phyloP scores from a whole-genome alignment of 257 asterid genomes.

The Jacaranda copaia region DNA sequence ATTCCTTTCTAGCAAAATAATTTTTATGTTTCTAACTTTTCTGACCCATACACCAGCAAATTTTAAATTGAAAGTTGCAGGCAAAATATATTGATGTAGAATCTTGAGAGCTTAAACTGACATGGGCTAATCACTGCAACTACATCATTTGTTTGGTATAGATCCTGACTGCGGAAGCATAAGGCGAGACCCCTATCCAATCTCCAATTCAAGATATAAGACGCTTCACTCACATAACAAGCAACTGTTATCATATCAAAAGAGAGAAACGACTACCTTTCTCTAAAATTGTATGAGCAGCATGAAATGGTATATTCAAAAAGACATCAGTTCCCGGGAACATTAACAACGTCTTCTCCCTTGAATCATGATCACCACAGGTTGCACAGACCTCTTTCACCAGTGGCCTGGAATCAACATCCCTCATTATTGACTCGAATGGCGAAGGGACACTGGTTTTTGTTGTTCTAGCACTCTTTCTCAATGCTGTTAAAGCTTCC shows the following conservation, averaged over 20 bases:
- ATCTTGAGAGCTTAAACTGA: neutral
- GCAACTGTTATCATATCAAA: neutral
- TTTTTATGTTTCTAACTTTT: constrained; percentile 1
- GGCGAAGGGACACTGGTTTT: constrained; percentile 74
- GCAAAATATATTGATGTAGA: constrained; percentile 4
- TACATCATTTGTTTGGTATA: neutral
- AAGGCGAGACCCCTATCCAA: constrained; percentile 12
- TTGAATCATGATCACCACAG: constrained; percentile 80
- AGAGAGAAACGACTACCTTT: constrained; percentile 53
- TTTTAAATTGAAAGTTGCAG: neutral
- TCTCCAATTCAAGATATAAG: constrained; percentile 22
- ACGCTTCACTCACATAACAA: neutral
- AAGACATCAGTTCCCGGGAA: constrained; percentile 83
- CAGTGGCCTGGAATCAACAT: constrained; percentile 71
- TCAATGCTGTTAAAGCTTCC: constrained; percentile 85
- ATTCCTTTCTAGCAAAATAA: neutral
- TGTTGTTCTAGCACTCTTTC: constrained; percentile 82
- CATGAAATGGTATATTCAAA: constrained; percentile 83
- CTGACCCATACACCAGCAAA: neutral
- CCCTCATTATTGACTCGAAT: constrained; percentile 85
- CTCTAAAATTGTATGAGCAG: constrained; percentile 93
- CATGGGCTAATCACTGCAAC: neutral
- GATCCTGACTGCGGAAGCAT: constrained; percentile 9
- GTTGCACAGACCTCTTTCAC: constrained; percentile 87
- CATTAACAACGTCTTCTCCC: constrained; percentile 80